Percentiles rank a stretch among this genome's conserved stretches.
These are phyloP conservation scores for Lactifluus subvellereus DNA, from an alignment of 768 basidiomycete species.

Conservation along the genomic window DNA sequence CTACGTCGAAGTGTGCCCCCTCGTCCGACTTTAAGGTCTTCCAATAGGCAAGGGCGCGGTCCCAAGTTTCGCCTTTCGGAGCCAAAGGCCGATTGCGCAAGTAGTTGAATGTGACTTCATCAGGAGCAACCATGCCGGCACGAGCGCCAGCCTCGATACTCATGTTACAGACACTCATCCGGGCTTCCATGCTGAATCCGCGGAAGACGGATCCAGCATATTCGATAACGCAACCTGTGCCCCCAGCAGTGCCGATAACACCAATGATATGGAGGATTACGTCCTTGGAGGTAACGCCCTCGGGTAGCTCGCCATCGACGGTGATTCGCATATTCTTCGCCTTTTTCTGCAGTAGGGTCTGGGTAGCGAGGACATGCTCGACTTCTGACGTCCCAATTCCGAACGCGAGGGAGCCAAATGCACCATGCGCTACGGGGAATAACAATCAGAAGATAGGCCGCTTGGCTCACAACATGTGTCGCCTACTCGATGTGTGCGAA, in stretches of 20 bases:
- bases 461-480: neutral
- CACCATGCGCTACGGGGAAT: conserved; percentile 45
- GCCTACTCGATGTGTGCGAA: conserved; percentile 56
- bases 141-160: conserved; percentile 62
- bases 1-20: conserved; percentile 53
- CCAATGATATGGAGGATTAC: conserved; percentile 63
- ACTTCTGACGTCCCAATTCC: conserved; percentile 66
- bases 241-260: conserved; percentile 57
- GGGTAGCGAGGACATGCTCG: conserved; percentile 64
- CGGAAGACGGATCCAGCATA: conserved; percentile 54
- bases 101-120: conserved; percentile 57
- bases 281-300: conserved; percentile 58
- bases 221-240: conserved; percentile 60
- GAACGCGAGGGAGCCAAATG: conserved; percentile 62
- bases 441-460: conserved; percentile 2
- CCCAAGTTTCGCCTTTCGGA: conserved; percentile 55
- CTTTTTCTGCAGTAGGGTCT: conserved; percentile 56
- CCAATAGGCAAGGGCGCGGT: conserved; percentile 56
- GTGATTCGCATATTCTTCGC: conserved; percentile 62
- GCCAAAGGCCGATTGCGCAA: conserved; percentile 54
- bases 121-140: conserved; percentile 62
- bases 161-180: conserved; percentile 63
- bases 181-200: conserved; percentile 54
- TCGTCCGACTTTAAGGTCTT: conserved; percentile 48
- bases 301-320: conserved; percentile 49